A percentile compares a stretch with the other conserved stretches of the same genome.
These are phyloP conservation scores for Wallacemonas rigidus DNA, from an alignment of 208 protist species.

Conservation along the genomic window DNA sequence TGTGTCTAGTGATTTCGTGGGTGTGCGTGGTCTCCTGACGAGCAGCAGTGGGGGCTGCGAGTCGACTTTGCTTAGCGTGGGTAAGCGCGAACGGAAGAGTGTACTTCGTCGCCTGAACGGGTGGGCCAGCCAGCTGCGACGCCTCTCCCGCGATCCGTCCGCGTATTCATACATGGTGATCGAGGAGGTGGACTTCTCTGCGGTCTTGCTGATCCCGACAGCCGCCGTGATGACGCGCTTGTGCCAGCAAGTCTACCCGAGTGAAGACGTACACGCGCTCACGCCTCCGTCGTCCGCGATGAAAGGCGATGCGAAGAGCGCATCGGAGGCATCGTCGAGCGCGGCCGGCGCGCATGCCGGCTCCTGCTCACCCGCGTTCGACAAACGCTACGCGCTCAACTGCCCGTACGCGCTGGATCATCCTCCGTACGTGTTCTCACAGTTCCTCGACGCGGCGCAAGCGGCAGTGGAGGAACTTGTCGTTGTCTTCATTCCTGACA, in stretches of 20 bases:
- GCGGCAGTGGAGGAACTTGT: constrained; percentile 47
- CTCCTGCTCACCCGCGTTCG: constrained; percentile 2
- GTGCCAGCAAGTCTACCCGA: constrained; percentile 45
- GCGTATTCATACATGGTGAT: constrained; percentile 25
- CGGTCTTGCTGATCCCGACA: constrained; percentile 49
- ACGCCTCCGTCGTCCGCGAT: no score
- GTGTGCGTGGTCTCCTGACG: constrained; percentile 6
- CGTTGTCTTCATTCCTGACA: constrained; percentile 48
- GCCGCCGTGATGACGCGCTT: constrained; percentile 46
- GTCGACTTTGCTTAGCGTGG: constrained; percentile 19
- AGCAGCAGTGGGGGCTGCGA: constrained; percentile 11
- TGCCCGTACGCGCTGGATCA: constrained; percentile 10
- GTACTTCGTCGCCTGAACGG: constrained; percentile 27
- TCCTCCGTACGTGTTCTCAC: constrained; percentile 16
- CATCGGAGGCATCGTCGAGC: no score
- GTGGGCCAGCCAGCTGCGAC: constrained; percentile 21
- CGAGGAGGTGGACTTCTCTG: constrained; percentile 30
- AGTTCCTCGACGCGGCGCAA: constrained; percentile 15
- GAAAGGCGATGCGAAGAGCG: neutral
- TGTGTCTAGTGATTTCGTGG: neutral
- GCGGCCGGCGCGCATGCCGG: no score
- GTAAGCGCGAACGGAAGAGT: constrained; percentile 28
- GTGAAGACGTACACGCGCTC: constrained; percentile 16
- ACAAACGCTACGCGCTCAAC: neutral
- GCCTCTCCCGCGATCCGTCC: constrained; percentile 13